Evolutionary conservation across 345 rosid genomes (phyloP), one percentile per base, ranked within the genome.

Genomic region (Gossypium mustelinum): DNA sequence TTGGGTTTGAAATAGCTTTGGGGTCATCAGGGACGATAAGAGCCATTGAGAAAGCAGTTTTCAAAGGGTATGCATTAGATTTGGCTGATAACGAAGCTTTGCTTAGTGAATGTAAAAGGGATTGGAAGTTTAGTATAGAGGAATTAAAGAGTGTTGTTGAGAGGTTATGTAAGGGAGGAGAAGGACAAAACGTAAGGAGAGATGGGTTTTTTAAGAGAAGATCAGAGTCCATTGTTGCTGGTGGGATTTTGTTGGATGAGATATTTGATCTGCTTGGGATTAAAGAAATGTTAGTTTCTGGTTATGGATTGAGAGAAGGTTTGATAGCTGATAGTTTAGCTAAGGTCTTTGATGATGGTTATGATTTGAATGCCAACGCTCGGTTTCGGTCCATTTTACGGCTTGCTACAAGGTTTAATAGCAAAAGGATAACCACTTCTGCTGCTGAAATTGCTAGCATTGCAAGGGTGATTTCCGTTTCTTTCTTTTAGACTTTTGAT

Each of bases 21-120:
- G 97, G 94, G 9, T 85, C 89, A 75, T 91, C 92, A 0, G 97
- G 97, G 45, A 88, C 92, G 1, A 82, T 85, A 62, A 82, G 89
- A 63, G 88, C 89, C 0, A 79, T 91, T 55, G 94, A 91, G 75
- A 86, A 87, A 54, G 94, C 97, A 0, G 82, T 87, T 57, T 81
- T 86, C 4, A 75, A 75, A 59, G 87, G 88, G 1, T 89, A 85
- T 77, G 83, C 80, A 44, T 47, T 52, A 47, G 82, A 72, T 34
- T 70, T 56, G 67, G 64, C 54, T 45, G 80, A 62, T 67, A 62
- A 75, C 64, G 77, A 75, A 52, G 79, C 76, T 59, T 13, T 68
- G 47, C 17, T 74, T 10, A 82, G 84, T 20, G 84, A 66, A 51
- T 80, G 78, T 74, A 82, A 79, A 76, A 83, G 88, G 79, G 85